phyloP scores from a whole-genome alignment of 345 rosid species.

The Salix koriyanagi region DNA sequence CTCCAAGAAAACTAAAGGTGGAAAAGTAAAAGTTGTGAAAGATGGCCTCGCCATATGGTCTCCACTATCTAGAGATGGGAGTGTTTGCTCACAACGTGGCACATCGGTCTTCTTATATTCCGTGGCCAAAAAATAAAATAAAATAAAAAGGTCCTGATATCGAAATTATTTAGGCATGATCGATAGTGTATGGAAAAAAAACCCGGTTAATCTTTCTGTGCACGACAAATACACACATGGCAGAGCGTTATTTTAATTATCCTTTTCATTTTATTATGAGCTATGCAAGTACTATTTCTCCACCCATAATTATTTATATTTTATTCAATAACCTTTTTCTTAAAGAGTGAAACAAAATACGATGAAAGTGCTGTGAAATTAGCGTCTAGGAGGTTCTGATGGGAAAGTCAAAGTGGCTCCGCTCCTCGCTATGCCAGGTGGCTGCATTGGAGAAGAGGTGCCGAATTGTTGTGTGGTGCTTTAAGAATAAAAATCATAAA shows the following conservation, averaged over 20 bases:
- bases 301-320: neutral
- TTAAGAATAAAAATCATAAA: neutral
- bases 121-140: neutral
- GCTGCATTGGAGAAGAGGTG: neutral
- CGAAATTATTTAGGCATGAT: neutral
- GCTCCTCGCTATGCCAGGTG: neutral
- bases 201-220: neutral
- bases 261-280: too few relatives aligned
- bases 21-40: neutral
- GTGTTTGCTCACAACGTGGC: neutral
- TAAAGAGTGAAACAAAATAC: too few relatives aligned
- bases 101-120: neutral
- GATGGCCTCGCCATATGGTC: conserved; percentile 1
- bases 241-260: neutral
- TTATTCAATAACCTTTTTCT: neutral
- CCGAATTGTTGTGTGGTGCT: neutral
- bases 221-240: neutral
- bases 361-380: too few relatives aligned
- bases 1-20: conserved; percentile 8
- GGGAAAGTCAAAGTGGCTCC: neutral
- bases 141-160: neutral
- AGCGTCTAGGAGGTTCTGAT: neutral
- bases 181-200: neutral
- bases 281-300: too few relatives aligned
- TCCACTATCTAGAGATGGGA: neutral